phyloP scores from a whole-genome alignment of 306 rosid species.

The Astragalus membranaceus region DNA sequence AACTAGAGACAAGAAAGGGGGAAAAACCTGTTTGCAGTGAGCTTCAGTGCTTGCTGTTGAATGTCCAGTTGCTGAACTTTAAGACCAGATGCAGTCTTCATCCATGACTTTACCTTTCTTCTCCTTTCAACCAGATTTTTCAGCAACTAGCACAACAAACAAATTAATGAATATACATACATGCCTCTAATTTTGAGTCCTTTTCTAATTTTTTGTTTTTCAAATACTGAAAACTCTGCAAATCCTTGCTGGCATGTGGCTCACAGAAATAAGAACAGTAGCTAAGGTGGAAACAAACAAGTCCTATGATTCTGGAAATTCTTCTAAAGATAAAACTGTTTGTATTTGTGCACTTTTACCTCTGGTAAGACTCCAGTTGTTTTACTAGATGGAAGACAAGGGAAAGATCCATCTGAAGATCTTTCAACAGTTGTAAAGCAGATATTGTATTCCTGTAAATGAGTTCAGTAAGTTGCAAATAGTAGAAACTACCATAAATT shows the following conservation, averaged over 20 bases:
- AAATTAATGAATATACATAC: conserved; percentile 1
- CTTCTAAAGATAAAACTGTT: background rate
- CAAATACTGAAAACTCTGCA: background rate
- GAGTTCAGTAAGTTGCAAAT: conserved; percentile 15
- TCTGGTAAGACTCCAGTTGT: conserved; percentile 84
- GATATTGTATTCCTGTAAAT: conserved; percentile 83
- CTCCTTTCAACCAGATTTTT: conserved; percentile 77
- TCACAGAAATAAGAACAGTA: background rate
- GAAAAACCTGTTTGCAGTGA: conserved; percentile 87
- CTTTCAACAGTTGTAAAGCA: conserved; percentile 96
- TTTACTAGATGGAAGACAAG: conserved; percentile 68
- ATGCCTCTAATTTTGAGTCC: background rate
- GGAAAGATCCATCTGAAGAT: conserved; percentile 53
- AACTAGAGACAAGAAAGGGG: background rate
- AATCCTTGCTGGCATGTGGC: background rate
- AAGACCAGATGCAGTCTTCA: conserved; percentile 83
- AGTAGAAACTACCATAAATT: conserved; percentile 9
- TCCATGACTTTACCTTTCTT: conserved; percentile 71
- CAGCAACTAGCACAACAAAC: conserved; percentile 49
- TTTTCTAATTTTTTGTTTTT: background rate
- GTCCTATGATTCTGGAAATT: background rate
- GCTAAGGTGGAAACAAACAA: background rate
- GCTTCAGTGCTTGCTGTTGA: conserved; percentile 97
- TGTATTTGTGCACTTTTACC: conserved; percentile 39
- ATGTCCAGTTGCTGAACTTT: conserved; percentile 83